These are phyloP conservation scores for Geosmithia morbida DNA, from an alignment of 2,329 filamentous ascomycete genomes.

Conservation along the genomic window DNA sequence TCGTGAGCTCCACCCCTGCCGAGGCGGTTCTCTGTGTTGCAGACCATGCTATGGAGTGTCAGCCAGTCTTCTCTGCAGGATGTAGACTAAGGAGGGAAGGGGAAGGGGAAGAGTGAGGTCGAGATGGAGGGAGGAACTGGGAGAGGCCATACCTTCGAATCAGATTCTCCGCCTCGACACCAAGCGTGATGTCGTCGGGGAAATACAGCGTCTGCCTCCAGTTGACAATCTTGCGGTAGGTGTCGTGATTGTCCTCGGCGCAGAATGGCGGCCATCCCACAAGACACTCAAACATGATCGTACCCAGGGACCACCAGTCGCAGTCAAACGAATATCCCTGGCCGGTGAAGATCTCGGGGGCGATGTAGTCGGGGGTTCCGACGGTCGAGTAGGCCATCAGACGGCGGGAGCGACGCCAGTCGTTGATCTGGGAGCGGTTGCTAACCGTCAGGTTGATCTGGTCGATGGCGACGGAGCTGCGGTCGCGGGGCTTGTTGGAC, in stretches of 20 bases:
- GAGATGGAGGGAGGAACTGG: too few species aligned
- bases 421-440: slow-evolving; percentile 96
- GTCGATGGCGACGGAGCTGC: slow-evolving; percentile 89
- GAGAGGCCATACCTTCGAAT: slow-evolving; percentile 62
- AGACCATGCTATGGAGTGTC: slow-evolving; percentile 56
- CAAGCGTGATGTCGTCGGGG: slow-evolving; percentile 84
- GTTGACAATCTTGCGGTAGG: slow-evolving; percentile 98
- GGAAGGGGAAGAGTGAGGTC: too few species aligned
- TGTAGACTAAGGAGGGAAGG: too few species aligned
- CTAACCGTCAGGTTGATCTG: slow-evolving; percentile 97
- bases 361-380: slow-evolving; percentile 96
- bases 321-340: slow-evolving; percentile 94
- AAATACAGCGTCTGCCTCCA: slow-evolving; percentile 95
- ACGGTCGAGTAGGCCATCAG: slow-evolving; percentile 98
- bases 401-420: slow-evolving; percentile 90
- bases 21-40: slow-evolving; percentile 83
- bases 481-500: slow-evolving; percentile 60
- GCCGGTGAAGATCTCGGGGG: slow-evolving; percentile 93
- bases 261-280: slow-evolving; percentile 99
- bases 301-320: slow-evolving; percentile 98
- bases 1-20: slow-evolving; percentile 77
- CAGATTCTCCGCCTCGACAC: slow-evolving; percentile 77
- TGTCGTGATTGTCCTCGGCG: slow-evolving; percentile 92
- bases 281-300: slow-evolving; percentile 99
- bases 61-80: neutral